phyloP scores from a whole-genome alignment of 306 rosid genomes.

The Prunus mume region DNA sequence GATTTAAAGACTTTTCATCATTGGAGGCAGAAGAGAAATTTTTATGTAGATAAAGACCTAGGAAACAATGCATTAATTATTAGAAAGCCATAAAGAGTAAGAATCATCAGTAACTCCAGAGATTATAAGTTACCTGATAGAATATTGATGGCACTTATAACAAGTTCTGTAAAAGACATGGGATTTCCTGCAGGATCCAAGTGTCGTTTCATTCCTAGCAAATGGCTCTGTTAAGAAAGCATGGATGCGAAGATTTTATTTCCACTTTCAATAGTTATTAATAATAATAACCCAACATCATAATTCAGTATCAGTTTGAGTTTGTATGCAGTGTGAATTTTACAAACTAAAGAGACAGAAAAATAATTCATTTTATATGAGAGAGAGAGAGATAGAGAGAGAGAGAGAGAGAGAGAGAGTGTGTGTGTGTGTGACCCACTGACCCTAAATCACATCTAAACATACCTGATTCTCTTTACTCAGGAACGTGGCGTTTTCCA shows the following conservation, averaged over 20 bases:
- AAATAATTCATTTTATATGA: not conserved
- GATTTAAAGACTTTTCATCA: slow-evolving; percentile 21
- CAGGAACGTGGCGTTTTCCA: slow-evolving; percentile 96
- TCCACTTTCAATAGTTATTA: not conserved
- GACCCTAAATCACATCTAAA: slow-evolving; percentile 5
- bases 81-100: slow-evolving; percentile 25
- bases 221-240: slow-evolving; percentile 63
- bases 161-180: slow-evolving; percentile 59
- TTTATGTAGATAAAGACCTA: slow-evolving; percentile 43
- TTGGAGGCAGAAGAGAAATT: slow-evolving; percentile 25
- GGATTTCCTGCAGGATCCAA: slow-evolving; percentile 36
- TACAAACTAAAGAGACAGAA: not conserved
- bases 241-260: slow-evolving; percentile 21
- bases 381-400: slow-evolving; percentile 3
- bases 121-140: slow-evolving; percentile 69
- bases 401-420: not conserved
- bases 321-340: not conserved
- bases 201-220: slow-evolving; percentile 77
- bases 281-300: not conserved
- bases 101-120: slow-evolving; percentile 16
- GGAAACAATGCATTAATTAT: slow-evolving; percentile 26
- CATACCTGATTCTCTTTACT: slow-evolving; percentile 90
- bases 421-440: too few relatives aligned
- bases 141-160: slow-evolving; percentile 62
- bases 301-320: not conserved